Percentiles rank a stretch among this genome's conserved stretches.
Evolutionary conservation across 1,139 yeast species (phyloP).

Genomic region (Yamadazyma dendronema): DNA sequence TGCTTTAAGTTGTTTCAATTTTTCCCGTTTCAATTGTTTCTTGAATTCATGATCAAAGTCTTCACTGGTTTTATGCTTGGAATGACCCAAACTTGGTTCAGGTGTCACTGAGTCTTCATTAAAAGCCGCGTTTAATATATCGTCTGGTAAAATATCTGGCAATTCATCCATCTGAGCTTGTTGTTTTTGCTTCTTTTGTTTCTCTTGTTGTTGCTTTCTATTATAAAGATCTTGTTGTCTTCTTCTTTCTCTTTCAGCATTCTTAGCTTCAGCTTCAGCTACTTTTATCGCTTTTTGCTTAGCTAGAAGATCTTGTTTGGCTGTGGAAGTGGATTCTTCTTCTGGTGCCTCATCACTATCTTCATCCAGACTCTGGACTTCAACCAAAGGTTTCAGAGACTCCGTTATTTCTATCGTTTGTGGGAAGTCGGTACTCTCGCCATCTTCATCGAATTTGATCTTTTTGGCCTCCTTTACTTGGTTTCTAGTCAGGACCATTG

Average conservation of each 20-base stretch:
- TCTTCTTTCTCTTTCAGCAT: slow-evolving; percentile 47
- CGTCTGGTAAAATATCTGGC: slow-evolving; percentile 53
- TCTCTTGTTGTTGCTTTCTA: slow-evolving; percentile 38
- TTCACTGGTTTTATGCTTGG: slow-evolving; percentile 39
- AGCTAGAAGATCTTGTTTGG: slow-evolving; percentile 32
- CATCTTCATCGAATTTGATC: slow-evolving; percentile 27
- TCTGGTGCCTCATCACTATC: slow-evolving; percentile 51
- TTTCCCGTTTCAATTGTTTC: slow-evolving; percentile 35
- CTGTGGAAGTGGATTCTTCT: slow-evolving; percentile 36
- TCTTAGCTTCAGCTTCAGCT: slow-evolving; percentile 32
- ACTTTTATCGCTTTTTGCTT: slow-evolving; percentile 22
- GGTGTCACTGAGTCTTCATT: too few species aligned
- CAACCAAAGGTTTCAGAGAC: slow-evolving; percentile 5
- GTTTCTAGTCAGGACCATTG: slow-evolving; percentile 29
- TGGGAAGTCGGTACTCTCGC: slow-evolving; percentile 3
- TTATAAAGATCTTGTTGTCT: slow-evolving; percentile 46
- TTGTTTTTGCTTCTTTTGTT: slow-evolving; percentile 18
- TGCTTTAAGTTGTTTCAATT: slow-evolving; percentile 41
- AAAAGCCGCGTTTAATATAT: slow-evolving; percentile 33
- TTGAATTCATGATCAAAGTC: slow-evolving; percentile 32
- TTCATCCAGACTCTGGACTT: slow-evolving; percentile 21
- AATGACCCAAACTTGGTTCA: slow-evolving; percentile 8
- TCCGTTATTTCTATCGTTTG: slow-evolving; percentile 3
- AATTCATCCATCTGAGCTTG: slow-evolving; percentile 24
- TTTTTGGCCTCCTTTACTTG: slow-evolving; percentile 18